These are phyloP conservation scores for Teratosphaeria gauchensis DNA, from an alignment of 2,329 filamentous ascomycete species.

Conservation along the genomic window DNA sequence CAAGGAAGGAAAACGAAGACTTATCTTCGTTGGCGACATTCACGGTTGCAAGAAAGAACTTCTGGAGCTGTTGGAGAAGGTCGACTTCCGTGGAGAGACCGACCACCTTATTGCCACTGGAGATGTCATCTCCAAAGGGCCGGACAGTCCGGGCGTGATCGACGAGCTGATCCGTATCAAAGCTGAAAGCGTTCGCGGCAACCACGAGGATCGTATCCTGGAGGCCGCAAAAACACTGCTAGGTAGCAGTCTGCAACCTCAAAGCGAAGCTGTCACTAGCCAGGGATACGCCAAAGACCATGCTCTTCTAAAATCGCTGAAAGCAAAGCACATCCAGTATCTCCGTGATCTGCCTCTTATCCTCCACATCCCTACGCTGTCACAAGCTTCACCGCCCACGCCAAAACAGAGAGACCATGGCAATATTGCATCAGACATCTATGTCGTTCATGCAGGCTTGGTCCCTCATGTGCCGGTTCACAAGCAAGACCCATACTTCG, in stretches of 20 bases:
- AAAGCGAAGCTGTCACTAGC: slow-evolving; percentile 8
- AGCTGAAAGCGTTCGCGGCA: slow-evolving; percentile 78
- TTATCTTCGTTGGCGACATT: slow-evolving; percentile 83
- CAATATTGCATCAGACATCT: slow-evolving; percentile 52
- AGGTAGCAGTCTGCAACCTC: background rate
- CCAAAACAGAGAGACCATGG: slow-evolving; percentile 30
- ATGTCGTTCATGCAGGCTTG: slow-evolving; percentile 78
- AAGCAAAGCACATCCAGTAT: slow-evolving; percentile 22
- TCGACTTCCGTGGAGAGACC: slow-evolving; percentile 49
- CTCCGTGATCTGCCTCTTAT: slow-evolving; percentile 27
- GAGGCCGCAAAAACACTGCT: slow-evolving; percentile 28
- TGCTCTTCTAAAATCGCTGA: slow-evolving; percentile 18
- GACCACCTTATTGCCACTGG: slow-evolving; percentile 72
- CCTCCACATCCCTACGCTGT: slow-evolving; percentile 24
- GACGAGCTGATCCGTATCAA: slow-evolving; percentile 61
- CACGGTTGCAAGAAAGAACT: slow-evolving; percentile 71
- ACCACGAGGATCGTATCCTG: slow-evolving; percentile 85
- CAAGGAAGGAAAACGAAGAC: slow-evolving; percentile 40
- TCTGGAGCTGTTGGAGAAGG: slow-evolving; percentile 53
- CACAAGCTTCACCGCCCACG: slow-evolving; percentile 12
- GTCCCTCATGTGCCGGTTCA: slow-evolving; percentile 64
- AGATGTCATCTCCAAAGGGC: slow-evolving; percentile 78
- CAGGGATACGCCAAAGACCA: slow-evolving; percentile 19
- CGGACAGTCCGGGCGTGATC: slow-evolving; percentile 70
- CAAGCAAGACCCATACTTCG: slow-evolving; percentile 64